Conservation (phyloP, 2,329 filamentous ascomycete species). For the Phyllosticta capitalensis region DNA sequence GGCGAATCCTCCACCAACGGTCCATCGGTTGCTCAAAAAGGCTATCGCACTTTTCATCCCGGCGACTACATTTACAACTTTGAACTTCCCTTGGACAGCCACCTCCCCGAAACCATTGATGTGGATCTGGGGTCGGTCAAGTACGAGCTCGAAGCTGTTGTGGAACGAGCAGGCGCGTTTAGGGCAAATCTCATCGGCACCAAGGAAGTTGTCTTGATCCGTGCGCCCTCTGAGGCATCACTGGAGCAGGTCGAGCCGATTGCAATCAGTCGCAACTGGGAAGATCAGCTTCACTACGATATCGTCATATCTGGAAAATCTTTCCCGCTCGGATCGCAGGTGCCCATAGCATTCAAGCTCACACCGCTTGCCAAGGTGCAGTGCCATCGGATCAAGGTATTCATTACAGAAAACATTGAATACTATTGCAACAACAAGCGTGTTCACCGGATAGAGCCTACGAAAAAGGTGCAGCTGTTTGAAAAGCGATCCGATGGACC, state of each 20-base stretch:
- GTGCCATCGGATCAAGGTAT: slow-evolving; percentile 85
- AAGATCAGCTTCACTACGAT: slow-evolving; percentile 90
- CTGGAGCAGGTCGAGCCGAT: slow-evolving; percentile 88
- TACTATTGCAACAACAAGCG: slow-evolving; percentile 82
- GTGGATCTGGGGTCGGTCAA: slow-evolving; percentile 78
- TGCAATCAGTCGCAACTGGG: slow-evolving; percentile 87
- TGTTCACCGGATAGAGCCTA: slow-evolving; percentile 75
- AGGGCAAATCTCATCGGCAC: slow-evolving; percentile 75
- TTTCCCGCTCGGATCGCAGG: slow-evolving; percentile 76
- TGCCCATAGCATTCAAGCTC: slow-evolving; percentile 89
- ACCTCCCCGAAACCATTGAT: slow-evolving; percentile 72
- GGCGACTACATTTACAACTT: slow-evolving; percentile 68
- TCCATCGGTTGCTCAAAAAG: slow-evolving; percentile 59
- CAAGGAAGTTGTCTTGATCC: slow-evolving; percentile 75
- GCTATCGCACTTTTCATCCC: slow-evolving; percentile 77
- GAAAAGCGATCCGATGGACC: slow-evolving; percentile 79
- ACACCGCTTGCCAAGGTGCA: slow-evolving; percentile 89
- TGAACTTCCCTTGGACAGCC: slow-evolving; percentile 72
- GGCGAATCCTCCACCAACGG: slow-evolving; percentile 52
- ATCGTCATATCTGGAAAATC: slow-evolving; percentile 95
- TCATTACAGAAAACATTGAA: slow-evolving; percentile 80
- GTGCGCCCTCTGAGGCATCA: slow-evolving; percentile 77
- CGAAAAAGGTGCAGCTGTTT: slow-evolving; percentile 74
- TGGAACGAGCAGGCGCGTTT: slow-evolving; percentile 83
- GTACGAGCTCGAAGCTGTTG: slow-evolving; percentile 75